A percentile compares a stretch with the other conserved stretches of the same genome.
phyloP scores from a whole-genome alignment of 2,329 filamentous ascomycete genomes.

The Incumbomyces lentus region DNA sequence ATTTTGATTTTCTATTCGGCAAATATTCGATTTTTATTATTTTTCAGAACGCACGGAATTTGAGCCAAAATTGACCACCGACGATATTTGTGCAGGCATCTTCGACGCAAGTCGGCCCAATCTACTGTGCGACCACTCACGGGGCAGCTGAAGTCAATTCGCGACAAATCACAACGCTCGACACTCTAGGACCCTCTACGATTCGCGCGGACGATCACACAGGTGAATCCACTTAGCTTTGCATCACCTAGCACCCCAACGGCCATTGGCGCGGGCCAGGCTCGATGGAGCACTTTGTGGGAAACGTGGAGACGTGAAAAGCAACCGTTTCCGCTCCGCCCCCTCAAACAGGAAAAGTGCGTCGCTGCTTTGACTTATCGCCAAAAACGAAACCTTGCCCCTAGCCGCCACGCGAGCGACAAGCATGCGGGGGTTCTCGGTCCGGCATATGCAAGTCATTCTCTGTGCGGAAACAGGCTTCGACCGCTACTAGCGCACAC shows the following conservation, averaged over 20 bases:
- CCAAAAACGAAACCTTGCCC: constrained; percentile 1
- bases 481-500: neutral
- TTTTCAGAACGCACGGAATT: too few relatives aligned
- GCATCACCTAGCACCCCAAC: constrained; percentile 12
- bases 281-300: constrained; percentile 15
- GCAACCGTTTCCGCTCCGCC: constrained; percentile 25
- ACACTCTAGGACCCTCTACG: neutral
- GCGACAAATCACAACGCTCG: constrained; percentile 17
- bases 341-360: constrained; percentile 19
- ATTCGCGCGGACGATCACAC: neutral
- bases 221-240: constrained; percentile 5
- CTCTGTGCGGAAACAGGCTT: neutral
- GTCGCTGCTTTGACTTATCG: constrained; percentile 22
- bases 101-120: constrained; percentile 8
- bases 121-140: constrained; percentile 3
- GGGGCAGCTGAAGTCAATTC: constrained; percentile 13
- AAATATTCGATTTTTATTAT: too few relatives aligned
- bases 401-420: neutral
- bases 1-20: constrained; percentile 8
- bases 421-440: neutral
- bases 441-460: constrained; percentile 7
- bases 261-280: constrained; percentile 14
- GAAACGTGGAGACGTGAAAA: constrained; percentile 14
- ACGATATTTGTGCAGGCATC: constrained; percentile 1
- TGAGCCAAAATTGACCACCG: too few relatives aligned